Evolutionary conservation across 345 rosid genomes (phyloP), one percentile per base, ranked within the genome.

Genomic region (Iberis pinnata): DNA sequence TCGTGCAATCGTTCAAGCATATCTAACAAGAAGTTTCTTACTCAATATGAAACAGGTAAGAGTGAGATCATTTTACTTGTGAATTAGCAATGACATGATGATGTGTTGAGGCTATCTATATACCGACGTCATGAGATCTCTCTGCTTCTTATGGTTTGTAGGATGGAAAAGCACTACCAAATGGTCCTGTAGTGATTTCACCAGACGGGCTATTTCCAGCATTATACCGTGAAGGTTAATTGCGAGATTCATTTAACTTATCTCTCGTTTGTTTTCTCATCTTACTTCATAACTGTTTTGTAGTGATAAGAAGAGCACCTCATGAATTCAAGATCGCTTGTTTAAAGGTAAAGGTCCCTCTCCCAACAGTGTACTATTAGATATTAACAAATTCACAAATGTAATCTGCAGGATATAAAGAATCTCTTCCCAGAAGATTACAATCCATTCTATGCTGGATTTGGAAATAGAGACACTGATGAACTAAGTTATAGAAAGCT

Each of bases 311-410:
- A 75, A 80, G 95, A 71, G 89, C 97, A 18, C 97, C 97, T 29
- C 97, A 89, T 24, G 95, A 89, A 55, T 89, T 89, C 78, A 89
- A 89, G 73, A 89, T 89, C 36, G 95, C 95, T 2, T 89, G 97
- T 73, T 61, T 89, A 53, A 81, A 89, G 97, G 97, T 83, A 78
- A 49, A 43, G 41, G 6, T 25, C 24, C 42, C 2, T 26, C 3
- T 6, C 12, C 16, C 25, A 22, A 6, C 25, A 3, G 25, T 22
- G 25, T 22, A 22, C 13, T 2, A 14, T 42, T 17, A 43, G 52
- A 43, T 40, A 12, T 19, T 18, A 64, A 56, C 8, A 19, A 16
- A 38, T 7, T n/a, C 27, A 18, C 36, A 36, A 40, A 9, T 50
- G 64, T 43, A 7, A 39, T 46, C 11, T 53, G 63, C 79, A 88